A percentile compares a stretch with the other conserved stretches of the same genome.
Conservation (phyloP, 257 asterid genomes). For the Solanum boliviense region DNA sequence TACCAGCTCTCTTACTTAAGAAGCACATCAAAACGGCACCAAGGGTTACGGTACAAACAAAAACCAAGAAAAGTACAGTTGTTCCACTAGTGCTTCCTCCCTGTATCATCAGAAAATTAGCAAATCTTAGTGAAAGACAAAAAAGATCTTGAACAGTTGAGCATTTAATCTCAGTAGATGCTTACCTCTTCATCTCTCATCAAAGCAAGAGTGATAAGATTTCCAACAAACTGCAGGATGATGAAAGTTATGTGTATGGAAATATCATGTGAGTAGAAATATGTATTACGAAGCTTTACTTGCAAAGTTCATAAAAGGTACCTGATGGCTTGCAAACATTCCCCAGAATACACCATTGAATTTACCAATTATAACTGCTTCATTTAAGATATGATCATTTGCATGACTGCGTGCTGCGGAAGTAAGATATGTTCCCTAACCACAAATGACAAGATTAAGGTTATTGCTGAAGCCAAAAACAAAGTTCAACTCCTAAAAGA, state of each 20-base stretch:
- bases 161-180: background rate
- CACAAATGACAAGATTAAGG: background rate
- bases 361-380: slow-evolving; percentile 66
- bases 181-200: slow-evolving; percentile 65
- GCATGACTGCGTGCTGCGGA: slow-evolving; percentile 73
- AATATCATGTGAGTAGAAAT: background rate
- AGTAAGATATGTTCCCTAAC: slow-evolving; percentile 88
- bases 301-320: slow-evolving; percentile 6
- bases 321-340: slow-evolving; percentile 93
- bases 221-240: slow-evolving; percentile 70
- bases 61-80: slow-evolving; percentile 60
- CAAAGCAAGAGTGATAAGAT: slow-evolving; percentile 71
- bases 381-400: slow-evolving; percentile 40
- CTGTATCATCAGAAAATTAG: slow-evolving; percentile 28
- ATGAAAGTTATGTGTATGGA: background rate
- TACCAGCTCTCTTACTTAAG: slow-evolving; percentile 54
- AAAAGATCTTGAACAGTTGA: background rate
- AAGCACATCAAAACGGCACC: slow-evolving; percentile 88
- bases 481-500: background rate
- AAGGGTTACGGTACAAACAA: slow-evolving; percentile 62
- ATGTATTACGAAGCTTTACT: background rate
- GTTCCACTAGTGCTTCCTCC: slow-evolving; percentile 80
- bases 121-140: background rate
- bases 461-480: background rate
- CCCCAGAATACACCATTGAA: slow-evolving; percentile 88